Evolutionary conservation across 331 rosid genomes (phyloP), one percentile per base, ranked within the genome.

Genomic region (Prunus yedoensis): DNA sequence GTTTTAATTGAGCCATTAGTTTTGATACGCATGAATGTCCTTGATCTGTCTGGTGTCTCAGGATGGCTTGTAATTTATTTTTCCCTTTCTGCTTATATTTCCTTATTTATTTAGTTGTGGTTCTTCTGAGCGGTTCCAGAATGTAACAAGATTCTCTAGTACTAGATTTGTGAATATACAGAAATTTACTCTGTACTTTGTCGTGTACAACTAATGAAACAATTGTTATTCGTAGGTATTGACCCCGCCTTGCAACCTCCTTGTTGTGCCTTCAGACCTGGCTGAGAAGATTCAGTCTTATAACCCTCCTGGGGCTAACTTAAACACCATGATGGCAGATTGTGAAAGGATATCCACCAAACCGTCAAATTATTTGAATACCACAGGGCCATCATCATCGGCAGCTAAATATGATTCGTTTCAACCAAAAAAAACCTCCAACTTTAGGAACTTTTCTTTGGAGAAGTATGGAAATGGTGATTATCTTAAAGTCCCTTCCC

Each of bases 281-380:
- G 57, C 80, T 2, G 86, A 83, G 74, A 85, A 79, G 66, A 81
- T 76, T 82, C 86, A 79, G 47, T 70, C 87, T 23, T 32, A 68
- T 78, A 41, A 70, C 80, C 82, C 84, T 4, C 57, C 60, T 49
- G 83, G 82, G 65, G 79, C 21, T 76, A 80, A 83, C 77, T 67
- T 73, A 63, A 74, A 79, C 71, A 74, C 73, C 51, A 76, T 57
- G 78, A 52, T 49, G 66, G 77, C 79, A 77, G 77, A 83, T 70
- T 71, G 18, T 74, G 82, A 83, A 14, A 75, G 43, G 52, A 80
- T 75, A 67, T 81, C 72, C 59, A 14, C 61, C 62, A 78, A 77
- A 21, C 64, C 75, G 3, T 74, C 77, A 73, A 66, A 50, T 77
- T 66, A 49, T 68, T 78, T 74, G 58, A 68, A 67, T 69, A 66